Conservation (phyloP, 2,329 filamentous ascomycete genomes). For the Fusarium hostae region DNA sequence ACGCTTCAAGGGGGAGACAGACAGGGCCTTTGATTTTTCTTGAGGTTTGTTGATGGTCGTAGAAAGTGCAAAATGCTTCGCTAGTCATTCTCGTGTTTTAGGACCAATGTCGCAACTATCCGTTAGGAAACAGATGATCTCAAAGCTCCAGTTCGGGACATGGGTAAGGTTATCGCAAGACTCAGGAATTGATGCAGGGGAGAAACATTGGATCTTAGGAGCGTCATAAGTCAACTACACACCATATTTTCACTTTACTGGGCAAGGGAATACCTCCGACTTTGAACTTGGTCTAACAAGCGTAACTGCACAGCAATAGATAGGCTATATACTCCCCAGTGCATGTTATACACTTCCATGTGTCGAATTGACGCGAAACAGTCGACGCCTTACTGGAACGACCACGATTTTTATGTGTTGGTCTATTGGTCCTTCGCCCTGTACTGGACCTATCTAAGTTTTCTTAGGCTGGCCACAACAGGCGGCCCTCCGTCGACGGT, state of each 20-base stretch:
- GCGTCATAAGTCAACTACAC: not conserved
- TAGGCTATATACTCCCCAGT: not conserved
- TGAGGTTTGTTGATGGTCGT: not conserved
- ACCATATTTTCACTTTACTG: not conserved
- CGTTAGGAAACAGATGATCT: slow-evolving; percentile 20
- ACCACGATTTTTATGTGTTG: too few species aligned
- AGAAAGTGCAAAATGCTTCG: slow-evolving; percentile 2
- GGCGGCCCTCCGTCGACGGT: not conserved
- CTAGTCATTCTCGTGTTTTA: slow-evolving; percentile 26
- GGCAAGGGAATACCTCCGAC: not conserved
- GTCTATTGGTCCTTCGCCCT: slow-evolving; percentile 18
- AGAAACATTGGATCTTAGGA: slow-evolving; percentile 25
- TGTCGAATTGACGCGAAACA: not conserved
- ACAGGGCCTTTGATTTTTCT: not conserved
- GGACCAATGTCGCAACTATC: slow-evolving; percentile 35
- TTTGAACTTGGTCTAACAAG: not conserved
- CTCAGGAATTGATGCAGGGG: slow-evolving; percentile 16
- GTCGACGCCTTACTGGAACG: not conserved
- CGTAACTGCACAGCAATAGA: not conserved
- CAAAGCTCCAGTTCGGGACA: not conserved
- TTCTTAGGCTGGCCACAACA: slow-evolving; percentile 11
- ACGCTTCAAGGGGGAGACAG: slow-evolving; percentile 10
- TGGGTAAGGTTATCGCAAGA: slow-evolving; percentile 8
- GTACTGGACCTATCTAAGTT: not conserved
- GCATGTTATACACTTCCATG: not conserved